Conservation (phyloP, 2,329 filamentous ascomycete genomes). For the Sclerotinia borealis region DNA sequence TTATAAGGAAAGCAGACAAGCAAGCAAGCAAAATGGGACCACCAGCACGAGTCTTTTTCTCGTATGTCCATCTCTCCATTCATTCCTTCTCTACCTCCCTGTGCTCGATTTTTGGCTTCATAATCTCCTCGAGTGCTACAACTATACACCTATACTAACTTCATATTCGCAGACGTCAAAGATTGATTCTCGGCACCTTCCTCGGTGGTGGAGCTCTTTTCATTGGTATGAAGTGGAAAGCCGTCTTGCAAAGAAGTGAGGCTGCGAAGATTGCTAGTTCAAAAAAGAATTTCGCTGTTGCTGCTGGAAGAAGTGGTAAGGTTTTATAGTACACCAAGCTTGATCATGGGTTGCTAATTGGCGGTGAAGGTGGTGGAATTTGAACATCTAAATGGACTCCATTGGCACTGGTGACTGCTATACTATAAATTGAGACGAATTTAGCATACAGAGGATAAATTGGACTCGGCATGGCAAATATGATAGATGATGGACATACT, state of each 20-base stretch:
- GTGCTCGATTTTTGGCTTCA: not conserved
- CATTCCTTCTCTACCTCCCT: no score
- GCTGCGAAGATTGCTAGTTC: constrained; percentile 29
- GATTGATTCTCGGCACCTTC: constrained; percentile 27
- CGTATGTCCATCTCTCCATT: not conserved
- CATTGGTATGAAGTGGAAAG: constrained; percentile 31
- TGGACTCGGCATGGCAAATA: not conserved
- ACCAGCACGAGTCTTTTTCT: constrained; percentile 11
- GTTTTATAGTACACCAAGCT: not conserved
- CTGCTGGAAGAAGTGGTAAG: constrained; percentile 30
- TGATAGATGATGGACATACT: not conserved
- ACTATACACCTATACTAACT: not conserved
- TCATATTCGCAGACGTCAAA: constrained; percentile 24
- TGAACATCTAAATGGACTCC: not conserved
- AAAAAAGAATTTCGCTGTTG: constrained; percentile 29
- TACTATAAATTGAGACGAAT: not conserved
- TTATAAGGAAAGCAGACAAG: not conserved
- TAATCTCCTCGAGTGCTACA: not conserved
- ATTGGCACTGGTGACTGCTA: not conserved
- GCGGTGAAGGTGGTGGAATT: constrained; percentile 4
- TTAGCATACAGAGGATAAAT: not conserved
- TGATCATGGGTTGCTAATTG: not conserved
- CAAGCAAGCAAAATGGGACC: not conserved
- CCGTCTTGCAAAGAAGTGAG: constrained; percentile 30
- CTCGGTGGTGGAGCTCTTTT: constrained; percentile 27